These are phyloP conservation scores for Chaetomiaceae sp. DNA, from an alignment of 2,329 filamentous ascomycete genomes.

Conservation along the genomic window DNA sequence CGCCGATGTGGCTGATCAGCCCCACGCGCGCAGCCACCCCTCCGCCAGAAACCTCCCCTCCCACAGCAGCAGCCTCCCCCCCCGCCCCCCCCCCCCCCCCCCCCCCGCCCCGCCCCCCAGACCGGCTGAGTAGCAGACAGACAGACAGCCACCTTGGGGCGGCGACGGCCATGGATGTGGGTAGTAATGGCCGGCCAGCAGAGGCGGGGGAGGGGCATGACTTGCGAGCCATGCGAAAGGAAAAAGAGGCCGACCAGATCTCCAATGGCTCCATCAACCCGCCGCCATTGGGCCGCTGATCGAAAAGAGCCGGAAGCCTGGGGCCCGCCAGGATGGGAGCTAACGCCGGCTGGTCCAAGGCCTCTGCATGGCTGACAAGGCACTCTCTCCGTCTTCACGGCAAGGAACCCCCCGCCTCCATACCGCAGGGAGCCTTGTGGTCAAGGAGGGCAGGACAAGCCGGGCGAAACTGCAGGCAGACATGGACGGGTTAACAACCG, in stretches of 20 bases:
- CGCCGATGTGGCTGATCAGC: too few relatives aligned
- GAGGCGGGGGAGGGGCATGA: slow-evolving; percentile 26
- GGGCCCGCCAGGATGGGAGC: slow-evolving; percentile 18
- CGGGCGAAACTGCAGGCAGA: neutral
- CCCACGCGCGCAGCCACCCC: too few relatives aligned
- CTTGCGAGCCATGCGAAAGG: slow-evolving; percentile 25
- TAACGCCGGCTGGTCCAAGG: slow-evolving; percentile 14
- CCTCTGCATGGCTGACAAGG: slow-evolving; percentile 19
- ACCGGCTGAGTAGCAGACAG: too few relatives aligned
- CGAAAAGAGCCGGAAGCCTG: slow-evolving; percentile 15
- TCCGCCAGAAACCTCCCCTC: too few relatives aligned
- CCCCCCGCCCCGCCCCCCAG: too few relatives aligned
- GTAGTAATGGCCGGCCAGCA: slow-evolving; percentile 4
- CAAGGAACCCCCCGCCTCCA: slow-evolving; percentile 10
- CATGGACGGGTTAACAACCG: slow-evolving; percentile 1
- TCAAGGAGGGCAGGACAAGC: neutral
- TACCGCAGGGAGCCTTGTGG: neutral
- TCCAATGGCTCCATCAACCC: slow-evolving; percentile 9
- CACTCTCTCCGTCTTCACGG: slow-evolving; percentile 1
- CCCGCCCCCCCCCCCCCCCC: too few relatives aligned
- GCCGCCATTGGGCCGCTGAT: slow-evolving; percentile 17
- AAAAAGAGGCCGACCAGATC: slow-evolving; percentile 14
- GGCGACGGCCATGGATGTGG: slow-evolving; percentile 5
- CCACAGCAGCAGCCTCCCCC: too few relatives aligned
- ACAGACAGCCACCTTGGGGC: neutral